Conservation (phyloP, 495 filamentous ascomycete species). For the Penicillium argentinense region DNA sequence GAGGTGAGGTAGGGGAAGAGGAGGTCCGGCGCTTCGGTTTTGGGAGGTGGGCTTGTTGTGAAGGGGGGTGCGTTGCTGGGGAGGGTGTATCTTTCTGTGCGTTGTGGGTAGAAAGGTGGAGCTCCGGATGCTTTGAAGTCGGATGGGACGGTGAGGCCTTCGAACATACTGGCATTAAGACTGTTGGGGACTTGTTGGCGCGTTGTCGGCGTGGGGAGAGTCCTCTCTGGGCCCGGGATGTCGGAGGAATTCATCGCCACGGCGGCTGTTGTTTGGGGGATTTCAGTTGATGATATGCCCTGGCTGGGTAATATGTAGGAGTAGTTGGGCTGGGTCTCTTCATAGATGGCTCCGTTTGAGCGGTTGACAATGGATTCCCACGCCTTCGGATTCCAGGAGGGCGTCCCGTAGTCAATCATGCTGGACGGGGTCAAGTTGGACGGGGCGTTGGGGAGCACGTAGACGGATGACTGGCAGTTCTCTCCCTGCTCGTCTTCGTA, state of each 20-base stretch:
- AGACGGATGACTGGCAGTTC: slow-evolving; percentile 28
- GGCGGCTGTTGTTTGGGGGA: slow-evolving; percentile 14
- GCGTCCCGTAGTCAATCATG: slow-evolving; percentile 26
- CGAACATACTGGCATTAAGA: too few relatives aligned
- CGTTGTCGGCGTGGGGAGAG: slow-evolving; percentile 35
- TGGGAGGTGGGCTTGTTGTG: slow-evolving; percentile 12
- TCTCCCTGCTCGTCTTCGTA: slow-evolving; percentile 35
- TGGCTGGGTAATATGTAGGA: slow-evolving; percentile 32
- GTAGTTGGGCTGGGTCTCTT: slow-evolving; percentile 25
- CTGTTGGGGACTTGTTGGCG: slow-evolving; percentile 19
- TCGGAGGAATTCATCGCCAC: slow-evolving; percentile 26
- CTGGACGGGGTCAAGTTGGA: slow-evolving; percentile 25
- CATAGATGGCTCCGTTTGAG: slow-evolving; percentile 24
- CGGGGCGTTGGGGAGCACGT: slow-evolving; percentile 29
- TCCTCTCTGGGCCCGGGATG: slow-evolving; percentile 30
- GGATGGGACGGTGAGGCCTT: slow-evolving; percentile 2
- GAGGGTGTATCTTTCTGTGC: slow-evolving; percentile 5
- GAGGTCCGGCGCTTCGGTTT: slow-evolving; percentile 24
- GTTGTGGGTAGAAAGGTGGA: neutral
- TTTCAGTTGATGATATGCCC: slow-evolving; percentile 19
- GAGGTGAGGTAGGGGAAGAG: slow-evolving; percentile 32
- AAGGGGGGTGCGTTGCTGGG: slow-evolving; percentile 19
- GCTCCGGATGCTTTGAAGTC: slow-evolving; percentile 11
- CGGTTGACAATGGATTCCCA: slow-evolving; percentile 28
- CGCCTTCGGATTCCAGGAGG: slow-evolving; percentile 26